These are phyloP conservation scores for Sonneratia caseolaris DNA, from an alignment of 345 rosid genomes.

Conservation along the genomic window DNA sequence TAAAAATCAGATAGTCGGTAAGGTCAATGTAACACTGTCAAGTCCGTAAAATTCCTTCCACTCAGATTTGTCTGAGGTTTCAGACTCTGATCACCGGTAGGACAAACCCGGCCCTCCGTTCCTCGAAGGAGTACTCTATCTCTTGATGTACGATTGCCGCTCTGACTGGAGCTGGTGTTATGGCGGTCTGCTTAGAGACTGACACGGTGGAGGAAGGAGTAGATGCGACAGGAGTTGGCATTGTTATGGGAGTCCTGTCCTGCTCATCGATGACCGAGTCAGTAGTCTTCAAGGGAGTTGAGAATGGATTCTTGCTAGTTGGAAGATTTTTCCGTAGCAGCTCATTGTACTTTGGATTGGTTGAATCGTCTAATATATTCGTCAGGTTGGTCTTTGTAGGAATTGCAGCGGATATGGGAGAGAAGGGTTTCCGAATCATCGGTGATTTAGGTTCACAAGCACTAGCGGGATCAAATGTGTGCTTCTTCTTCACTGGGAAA, in stretches of 20 bases:
- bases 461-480: conserved; percentile 36
- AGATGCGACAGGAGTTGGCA: conserved; percentile 38
- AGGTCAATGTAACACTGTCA: background rate
- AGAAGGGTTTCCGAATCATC: conserved; percentile 75
- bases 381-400: conserved; percentile 39
- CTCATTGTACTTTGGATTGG: conserved; percentile 11
- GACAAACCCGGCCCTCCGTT: conserved; percentile 70
- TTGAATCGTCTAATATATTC: conserved; percentile 20
- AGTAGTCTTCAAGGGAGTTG: conserved; percentile 44
- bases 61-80: conserved; percentile 4
- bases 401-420: conserved; percentile 48
- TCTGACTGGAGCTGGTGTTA: conserved; percentile 53
- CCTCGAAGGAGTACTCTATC: conserved; percentile 80
- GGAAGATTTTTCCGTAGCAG: conserved; percentile 20
- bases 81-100: conserved; percentile 48
- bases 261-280: conserved; percentile 33
- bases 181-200: conserved; percentile 64
- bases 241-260: conserved; percentile 52
- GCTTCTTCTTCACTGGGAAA: conserved; percentile 45
- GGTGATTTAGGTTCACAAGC: conserved; percentile 50
- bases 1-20: background rate
- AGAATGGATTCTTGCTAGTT: conserved; percentile 19
- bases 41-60: background rate
- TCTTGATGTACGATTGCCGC: conserved; percentile 21
- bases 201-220: conserved; percentile 68